A percentile compares a stretch with the other conserved stretches of the same genome.
These are phyloP conservation scores for Hymenoscyphus repandus DNA, from an alignment of 2,329 filamentous ascomycete genomes.

Conservation along the genomic window DNA sequence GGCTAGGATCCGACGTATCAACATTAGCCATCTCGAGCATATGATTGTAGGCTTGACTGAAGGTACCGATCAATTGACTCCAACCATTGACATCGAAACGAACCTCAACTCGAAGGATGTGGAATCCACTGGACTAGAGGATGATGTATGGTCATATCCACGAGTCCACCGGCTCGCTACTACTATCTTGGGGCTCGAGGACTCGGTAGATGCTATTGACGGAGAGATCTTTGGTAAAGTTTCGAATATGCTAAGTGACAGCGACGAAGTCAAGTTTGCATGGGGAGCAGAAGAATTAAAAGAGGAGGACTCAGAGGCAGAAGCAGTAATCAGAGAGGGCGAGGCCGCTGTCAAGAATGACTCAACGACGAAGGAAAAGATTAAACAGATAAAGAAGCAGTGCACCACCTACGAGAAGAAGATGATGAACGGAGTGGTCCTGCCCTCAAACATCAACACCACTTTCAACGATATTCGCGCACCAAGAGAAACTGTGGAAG, in stretches of 20 bases:
- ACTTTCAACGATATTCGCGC: conserved; percentile 87
- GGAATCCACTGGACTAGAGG: conserved; percentile 37
- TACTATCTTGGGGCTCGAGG: conserved; percentile 41
- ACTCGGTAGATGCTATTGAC: conserved; percentile 26
- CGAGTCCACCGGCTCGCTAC: conserved; percentile 56
- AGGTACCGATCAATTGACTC: conserved; percentile 15
- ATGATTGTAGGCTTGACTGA: conserved; percentile 44
- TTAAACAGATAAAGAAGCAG: conserved; percentile 47
- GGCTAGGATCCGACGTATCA: conserved; percentile 48
- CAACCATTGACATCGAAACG: conserved; percentile 24
- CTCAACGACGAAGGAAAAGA: conserved; percentile 33
- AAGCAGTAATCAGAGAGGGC: conserved; percentile 25
- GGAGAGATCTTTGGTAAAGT: conserved; percentile 34
- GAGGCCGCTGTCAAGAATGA: conserved; percentile 31
- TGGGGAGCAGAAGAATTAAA: conserved; percentile 39
- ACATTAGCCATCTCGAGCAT: conserved; percentile 58
- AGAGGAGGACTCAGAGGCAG: conserved; percentile 33
- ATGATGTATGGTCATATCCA: conserved; percentile 53
- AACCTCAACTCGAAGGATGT: conserved; percentile 21
- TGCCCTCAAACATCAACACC: conserved; percentile 75
- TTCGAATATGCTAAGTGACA: conserved; percentile 37
- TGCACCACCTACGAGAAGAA: conserved; percentile 77
- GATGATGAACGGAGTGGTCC: conserved; percentile 74
- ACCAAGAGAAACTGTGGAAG: conserved; percentile 74
- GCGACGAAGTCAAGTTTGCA: conserved; percentile 41